Evolutionary conservation across 1,284 basidiomycete species (phyloP).

Genomic region (Ceraceosorus guamensis): DNA sequence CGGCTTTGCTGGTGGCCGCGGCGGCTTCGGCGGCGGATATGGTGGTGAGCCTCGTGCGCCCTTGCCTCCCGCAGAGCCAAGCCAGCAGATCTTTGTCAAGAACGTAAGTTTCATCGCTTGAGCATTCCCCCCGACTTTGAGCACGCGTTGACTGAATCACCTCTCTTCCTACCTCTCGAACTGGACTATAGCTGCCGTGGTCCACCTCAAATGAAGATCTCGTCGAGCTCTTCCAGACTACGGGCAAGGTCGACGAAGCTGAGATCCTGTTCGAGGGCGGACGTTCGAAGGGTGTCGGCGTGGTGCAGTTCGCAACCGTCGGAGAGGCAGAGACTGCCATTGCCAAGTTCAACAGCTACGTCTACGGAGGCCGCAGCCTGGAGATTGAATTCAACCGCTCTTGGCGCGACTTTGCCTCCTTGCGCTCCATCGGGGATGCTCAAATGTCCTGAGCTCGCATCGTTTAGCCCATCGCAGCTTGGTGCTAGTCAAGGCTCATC

Average conservation of each 20-base stretch:
- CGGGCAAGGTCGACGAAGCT: slow-evolving; percentile 83
- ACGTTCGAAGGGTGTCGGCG: slow-evolving; percentile 83
- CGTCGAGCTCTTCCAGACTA: slow-evolving; percentile 95
- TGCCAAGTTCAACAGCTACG: slow-evolving; percentile 37
- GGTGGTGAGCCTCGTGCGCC: slow-evolving; percentile 67
- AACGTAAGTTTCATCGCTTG: slow-evolving; percentile 57
- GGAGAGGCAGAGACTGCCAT: slow-evolving; percentile 88
- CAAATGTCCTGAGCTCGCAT: too few species aligned
- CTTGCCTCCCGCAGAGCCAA: slow-evolving; percentile 60
- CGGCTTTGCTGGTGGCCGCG: slow-evolving; percentile 54
- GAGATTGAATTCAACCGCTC: slow-evolving; percentile 36
- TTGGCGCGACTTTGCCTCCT: slow-evolving; percentile 27
- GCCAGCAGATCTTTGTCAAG: slow-evolving; percentile 92
- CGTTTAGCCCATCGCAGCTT: too few species aligned
- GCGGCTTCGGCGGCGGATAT: slow-evolving; percentile 61
- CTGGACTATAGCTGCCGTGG: slow-evolving; percentile 66
- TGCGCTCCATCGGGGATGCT: too few species aligned
- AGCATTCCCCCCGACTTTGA: not conserved
- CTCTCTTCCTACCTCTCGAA: not conserved
- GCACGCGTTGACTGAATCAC: not conserved
- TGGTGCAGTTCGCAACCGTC: slow-evolving; percentile 86
- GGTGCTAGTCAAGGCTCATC: too few species aligned
- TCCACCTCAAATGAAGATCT: slow-evolving; percentile 98
- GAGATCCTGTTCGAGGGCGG: slow-evolving; percentile 87
- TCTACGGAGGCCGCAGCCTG: slow-evolving; percentile 36